A percentile compares a stretch with the other conserved stretches of the same genome.
Conservation (phyloP, 441 rosid genomes). For the Sinapis alba region DNA sequence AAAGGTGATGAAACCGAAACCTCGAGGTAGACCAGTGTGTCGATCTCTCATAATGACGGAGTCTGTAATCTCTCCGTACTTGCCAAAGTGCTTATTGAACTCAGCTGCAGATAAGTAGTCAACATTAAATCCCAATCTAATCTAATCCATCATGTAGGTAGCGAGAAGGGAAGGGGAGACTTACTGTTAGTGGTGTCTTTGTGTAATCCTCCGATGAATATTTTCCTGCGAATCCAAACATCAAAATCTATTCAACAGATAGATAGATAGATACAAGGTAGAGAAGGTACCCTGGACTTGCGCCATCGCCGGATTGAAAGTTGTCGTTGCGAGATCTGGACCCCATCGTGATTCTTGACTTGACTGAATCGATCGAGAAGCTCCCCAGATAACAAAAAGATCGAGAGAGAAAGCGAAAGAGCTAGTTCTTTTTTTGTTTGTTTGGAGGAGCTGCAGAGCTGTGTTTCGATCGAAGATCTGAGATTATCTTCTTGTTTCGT, state of each 20-base stretch:
- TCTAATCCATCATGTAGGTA: background rate
- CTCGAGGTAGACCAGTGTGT: constrained; percentile 84
- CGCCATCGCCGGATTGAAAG: constrained; percentile 74
- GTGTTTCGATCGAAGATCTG: background rate
- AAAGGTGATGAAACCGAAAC: constrained; percentile 89
- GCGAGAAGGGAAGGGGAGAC: background rate
- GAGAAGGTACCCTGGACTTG: constrained; percentile 77
- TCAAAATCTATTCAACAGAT: background rate
- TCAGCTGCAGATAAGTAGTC: constrained; percentile 46
- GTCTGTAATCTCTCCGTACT: constrained; percentile 85
- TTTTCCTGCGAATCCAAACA: constrained; percentile 57
- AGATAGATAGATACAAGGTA: background rate
- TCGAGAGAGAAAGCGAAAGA: constrained; percentile 5
- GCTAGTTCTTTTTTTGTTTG: constrained; percentile 4
- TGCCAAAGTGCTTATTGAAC: constrained; percentile 80
- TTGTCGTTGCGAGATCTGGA: constrained; percentile 59
- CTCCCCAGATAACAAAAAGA: background rate
- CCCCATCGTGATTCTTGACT: constrained; percentile 48
- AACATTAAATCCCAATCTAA: background rate
- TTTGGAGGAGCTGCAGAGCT: background rate
- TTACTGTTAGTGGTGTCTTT: constrained; percentile 77
- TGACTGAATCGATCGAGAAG: background rate
- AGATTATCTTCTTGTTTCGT: too few relatives aligned
- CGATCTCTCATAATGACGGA: constrained; percentile 95
- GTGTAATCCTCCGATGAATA: constrained; percentile 90